These are phyloP conservation scores for Chiua virens DNA, from an alignment of 768 basidiomycete species.

Conservation along the genomic window DNA sequence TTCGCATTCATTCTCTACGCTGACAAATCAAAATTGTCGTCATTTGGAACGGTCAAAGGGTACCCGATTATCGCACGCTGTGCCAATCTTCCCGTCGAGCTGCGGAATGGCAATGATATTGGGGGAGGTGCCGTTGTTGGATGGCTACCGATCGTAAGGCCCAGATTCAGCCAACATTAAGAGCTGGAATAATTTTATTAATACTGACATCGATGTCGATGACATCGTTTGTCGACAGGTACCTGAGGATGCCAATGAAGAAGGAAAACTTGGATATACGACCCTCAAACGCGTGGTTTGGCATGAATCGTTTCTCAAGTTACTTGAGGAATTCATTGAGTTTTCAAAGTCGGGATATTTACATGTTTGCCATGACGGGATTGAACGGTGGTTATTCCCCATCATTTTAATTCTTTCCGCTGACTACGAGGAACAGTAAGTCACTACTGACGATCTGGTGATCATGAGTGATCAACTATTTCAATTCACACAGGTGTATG, in stretches of 20 bases:
- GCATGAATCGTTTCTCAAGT: conserved; percentile 35
- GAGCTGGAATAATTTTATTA: neutral
- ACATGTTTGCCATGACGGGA: conserved; percentile 24
- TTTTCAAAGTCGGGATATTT: conserved; percentile 22
- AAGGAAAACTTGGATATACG: conserved; percentile 30
- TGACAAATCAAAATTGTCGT: conserved; percentile 17
- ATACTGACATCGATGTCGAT: neutral
- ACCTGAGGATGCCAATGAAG: conserved; percentile 31
- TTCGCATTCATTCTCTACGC: conserved; percentile 17
- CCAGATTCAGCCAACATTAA: too few species aligned
- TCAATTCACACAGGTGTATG: conserved; percentile 26
- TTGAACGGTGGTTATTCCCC: conserved; percentile 33
- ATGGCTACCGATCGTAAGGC: conserved; percentile 17
- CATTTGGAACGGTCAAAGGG: conserved; percentile 18
- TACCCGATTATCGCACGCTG: conserved; percentile 17
- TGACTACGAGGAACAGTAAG: conserved; percentile 50
- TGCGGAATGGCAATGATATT: conserved; percentile 15
- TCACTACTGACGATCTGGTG: neutral
- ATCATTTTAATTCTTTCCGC: conserved; percentile 39
- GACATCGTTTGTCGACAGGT: conserved; percentile 24
- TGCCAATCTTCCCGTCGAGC: conserved; percentile 15
- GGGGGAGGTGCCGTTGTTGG: conserved; percentile 16
- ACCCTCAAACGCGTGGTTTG: conserved; percentile 38
- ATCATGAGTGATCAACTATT: neutral
- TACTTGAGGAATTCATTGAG: conserved; percentile 28